Percentiles rank a stretch among this genome's conserved stretches.
Evolutionary conservation across 148 eudicot species (phyloP).

Genomic region (Mesembryanthemum crystallinum): DNA sequence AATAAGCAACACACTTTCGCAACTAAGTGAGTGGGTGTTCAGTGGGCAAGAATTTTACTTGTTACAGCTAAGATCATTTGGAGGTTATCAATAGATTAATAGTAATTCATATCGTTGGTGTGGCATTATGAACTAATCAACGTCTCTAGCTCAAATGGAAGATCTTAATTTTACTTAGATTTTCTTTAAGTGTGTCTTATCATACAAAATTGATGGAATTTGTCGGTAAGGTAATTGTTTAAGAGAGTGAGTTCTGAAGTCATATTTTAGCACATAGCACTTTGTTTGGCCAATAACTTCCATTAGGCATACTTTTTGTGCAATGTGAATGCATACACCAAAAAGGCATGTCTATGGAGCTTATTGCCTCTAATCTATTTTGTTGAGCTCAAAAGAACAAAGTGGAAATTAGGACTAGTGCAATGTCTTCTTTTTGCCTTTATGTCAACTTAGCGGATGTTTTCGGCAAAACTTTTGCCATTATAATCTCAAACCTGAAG

Average conservation of each 20-base stretch:
- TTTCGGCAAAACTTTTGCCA: too few relatives aligned
- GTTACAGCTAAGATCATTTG: neutral
- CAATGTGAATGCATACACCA: slow-evolving; percentile 2
- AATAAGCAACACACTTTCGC: neutral
- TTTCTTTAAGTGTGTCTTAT: neutral
- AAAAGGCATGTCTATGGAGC: neutral
- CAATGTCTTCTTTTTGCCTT: too few relatives aligned
- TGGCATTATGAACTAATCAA: neutral
- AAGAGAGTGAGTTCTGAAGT: slow-evolving; percentile 12
- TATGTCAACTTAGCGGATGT: too few relatives aligned
- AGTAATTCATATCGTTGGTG: neutral
- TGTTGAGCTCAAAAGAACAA: neutral
- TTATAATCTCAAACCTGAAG: too few relatives aligned
- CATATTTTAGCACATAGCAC: neutral
- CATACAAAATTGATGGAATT: too few relatives aligned
- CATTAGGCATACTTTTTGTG: neutral
- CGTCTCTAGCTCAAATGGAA: neutral
- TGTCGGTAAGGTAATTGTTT: neutral
- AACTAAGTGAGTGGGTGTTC: neutral
- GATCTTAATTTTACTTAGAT: too few relatives aligned
- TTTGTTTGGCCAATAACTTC: neutral
- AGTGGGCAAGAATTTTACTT: neutral
- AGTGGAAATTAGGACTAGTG: too few relatives aligned
- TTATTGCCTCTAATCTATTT: neutral
- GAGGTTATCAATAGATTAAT: neutral